Conservation (phyloP, 2,329 filamentous ascomycete genomes). For the Blumeriella jaapii region DNA sequence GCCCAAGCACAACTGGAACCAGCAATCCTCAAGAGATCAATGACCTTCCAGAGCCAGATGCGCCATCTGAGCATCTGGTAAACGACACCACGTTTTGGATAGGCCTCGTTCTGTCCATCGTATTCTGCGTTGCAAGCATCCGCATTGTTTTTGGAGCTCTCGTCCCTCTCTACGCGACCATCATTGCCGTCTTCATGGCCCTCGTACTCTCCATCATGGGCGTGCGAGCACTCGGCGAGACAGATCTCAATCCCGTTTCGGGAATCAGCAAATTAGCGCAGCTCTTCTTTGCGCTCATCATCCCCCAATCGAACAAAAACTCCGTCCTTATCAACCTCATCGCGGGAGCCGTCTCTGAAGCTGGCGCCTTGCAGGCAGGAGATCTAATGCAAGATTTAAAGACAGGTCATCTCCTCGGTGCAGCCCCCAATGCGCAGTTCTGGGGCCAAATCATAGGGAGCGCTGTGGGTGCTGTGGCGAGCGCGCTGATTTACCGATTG, state of each 20-base stretch:
- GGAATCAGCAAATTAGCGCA: conserved; percentile 96
- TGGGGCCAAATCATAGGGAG: conserved; percentile 92
- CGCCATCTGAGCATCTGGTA: conserved; percentile 73
- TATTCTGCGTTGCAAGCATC: conserved; percentile 71
- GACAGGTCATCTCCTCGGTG: conserved; percentile 85
- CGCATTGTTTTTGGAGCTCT: conserved; percentile 73
- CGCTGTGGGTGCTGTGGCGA: conserved; percentile 73
- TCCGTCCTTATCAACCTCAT: conserved; percentile 93
- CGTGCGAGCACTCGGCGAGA: conserved; percentile 61
- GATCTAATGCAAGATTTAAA: conserved; percentile 97
- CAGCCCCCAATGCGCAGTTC: conserved; percentile 88
- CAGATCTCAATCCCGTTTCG: conserved; percentile 90
- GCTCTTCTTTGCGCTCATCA: conserved; percentile 84
- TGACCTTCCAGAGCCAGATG: conserved; percentile 49
- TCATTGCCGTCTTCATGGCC: conserved; percentile 74
- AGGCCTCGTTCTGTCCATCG: conserved; percentile 65
- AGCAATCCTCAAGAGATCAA: conserved; percentile 15
- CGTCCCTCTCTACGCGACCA: conserved; percentile 65
- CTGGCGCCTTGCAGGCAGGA: conserved; percentile 83
- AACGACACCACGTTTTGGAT: conserved; percentile 57
- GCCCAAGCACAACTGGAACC: conserved; percentile 3
- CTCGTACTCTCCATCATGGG: conserved; percentile 70
- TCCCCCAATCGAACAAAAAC: conserved; percentile 67
- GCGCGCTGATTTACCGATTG: conserved; percentile 75
- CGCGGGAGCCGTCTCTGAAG: conserved; percentile 77